Conservation (phyloP, 768 basidiomycete species). For the Auricularia sp. region DNA sequence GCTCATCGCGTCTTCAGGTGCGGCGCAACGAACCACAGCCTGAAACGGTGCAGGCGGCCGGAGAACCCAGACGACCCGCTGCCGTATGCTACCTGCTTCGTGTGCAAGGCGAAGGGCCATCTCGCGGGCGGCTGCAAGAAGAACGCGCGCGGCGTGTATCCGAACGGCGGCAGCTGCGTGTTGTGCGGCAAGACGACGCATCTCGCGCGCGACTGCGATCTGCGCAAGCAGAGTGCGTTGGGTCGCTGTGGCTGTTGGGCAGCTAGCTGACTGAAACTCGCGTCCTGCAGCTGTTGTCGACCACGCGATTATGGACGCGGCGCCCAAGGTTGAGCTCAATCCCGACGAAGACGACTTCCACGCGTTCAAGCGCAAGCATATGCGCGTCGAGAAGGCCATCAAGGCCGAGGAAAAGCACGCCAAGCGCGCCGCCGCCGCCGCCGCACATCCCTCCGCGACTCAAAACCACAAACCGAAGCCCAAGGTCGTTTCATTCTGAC, state of each 20-base stretch:
- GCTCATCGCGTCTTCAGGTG: slow-evolving; percentile 40
- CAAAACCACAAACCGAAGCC: slow-evolving; percentile 7
- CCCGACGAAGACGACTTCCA: slow-evolving; percentile 96
- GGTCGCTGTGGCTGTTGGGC: too few relatives aligned
- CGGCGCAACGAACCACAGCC: slow-evolving; percentile 65
- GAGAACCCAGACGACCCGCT: slow-evolving; percentile 53
- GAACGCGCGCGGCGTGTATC: slow-evolving; percentile 79
- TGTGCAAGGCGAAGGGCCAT: slow-evolving; percentile 77
- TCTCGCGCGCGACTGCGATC: slow-evolving; percentile 71
- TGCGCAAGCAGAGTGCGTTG: slow-evolving; percentile 46
- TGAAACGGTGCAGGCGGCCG: slow-evolving; percentile 67
- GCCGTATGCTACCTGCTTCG: slow-evolving; percentile 87
- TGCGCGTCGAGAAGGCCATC: slow-evolving; percentile 52
- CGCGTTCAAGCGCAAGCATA: slow-evolving; percentile 52
- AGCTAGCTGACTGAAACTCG: not conserved
- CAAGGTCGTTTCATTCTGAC: slow-evolving; percentile 7
- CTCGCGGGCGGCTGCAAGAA: slow-evolving; percentile 74
- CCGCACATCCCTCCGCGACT: slow-evolving; percentile 8
- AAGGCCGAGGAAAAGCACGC: slow-evolving; percentile 21
- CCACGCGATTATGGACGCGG: slow-evolving; percentile 19
- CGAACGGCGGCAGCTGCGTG: slow-evolving; percentile 85
- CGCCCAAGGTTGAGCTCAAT: slow-evolving; percentile 34
- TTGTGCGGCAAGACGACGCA: slow-evolving; percentile 79
- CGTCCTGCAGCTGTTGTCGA: slow-evolving; percentile 19
- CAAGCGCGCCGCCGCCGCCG: slow-evolving; percentile 1